These are phyloP conservation scores for Penicillium lividum DNA, from an alignment of 495 filamentous ascomycete genomes.

Conservation along the genomic window DNA sequence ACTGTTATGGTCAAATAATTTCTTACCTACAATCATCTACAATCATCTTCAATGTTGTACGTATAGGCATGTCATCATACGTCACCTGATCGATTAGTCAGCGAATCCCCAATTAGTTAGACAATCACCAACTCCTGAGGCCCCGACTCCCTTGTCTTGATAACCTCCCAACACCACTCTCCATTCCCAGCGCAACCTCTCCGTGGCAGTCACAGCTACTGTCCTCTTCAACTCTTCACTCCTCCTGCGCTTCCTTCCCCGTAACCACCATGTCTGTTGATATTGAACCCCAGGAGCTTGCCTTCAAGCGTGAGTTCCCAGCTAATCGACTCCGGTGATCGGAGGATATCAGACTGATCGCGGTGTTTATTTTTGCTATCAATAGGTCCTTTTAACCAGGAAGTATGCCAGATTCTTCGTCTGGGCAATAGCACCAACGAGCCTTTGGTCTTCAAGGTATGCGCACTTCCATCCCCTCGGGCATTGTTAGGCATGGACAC, in stretches of 20 bases:
- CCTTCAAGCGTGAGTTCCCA: slow-evolving; percentile 77
- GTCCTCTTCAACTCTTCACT: not conserved
- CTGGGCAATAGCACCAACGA: slow-evolving; percentile 77
- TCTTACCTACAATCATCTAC: not conserved
- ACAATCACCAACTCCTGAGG: slow-evolving; percentile 32
- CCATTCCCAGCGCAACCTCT: slow-evolving; percentile 8
- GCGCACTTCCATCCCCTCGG: slow-evolving; percentile 18
- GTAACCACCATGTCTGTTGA: slow-evolving; percentile 81
- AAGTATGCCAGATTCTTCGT: slow-evolving; percentile 80
- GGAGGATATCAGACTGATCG: slow-evolving; percentile 21
- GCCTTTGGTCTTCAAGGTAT: slow-evolving; percentile 93
- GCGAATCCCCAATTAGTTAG: slow-evolving; percentile 24
- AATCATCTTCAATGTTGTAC: not conserved
- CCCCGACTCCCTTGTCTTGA: slow-evolving; percentile 22
- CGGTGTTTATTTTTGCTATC: slow-evolving; percentile 1
- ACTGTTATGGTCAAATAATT: not conserved
- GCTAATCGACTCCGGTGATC: slow-evolving; percentile 5
- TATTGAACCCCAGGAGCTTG: slow-evolving; percentile 86
- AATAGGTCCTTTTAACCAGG: slow-evolving; percentile 86
- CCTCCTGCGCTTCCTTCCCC: slow-evolving; percentile 1
- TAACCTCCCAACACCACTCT: not conserved
- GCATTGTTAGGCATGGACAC: slow-evolving; percentile 17
- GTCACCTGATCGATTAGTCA: slow-evolving; percentile 37
- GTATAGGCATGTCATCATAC: slow-evolving; percentile 2
- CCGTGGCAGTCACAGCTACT: slow-evolving; percentile 13